These are phyloP conservation scores for Ichthyophthirius multifiliis DNA, from an alignment of 169 alveolate genomes.

Conservation along the genomic window DNA sequence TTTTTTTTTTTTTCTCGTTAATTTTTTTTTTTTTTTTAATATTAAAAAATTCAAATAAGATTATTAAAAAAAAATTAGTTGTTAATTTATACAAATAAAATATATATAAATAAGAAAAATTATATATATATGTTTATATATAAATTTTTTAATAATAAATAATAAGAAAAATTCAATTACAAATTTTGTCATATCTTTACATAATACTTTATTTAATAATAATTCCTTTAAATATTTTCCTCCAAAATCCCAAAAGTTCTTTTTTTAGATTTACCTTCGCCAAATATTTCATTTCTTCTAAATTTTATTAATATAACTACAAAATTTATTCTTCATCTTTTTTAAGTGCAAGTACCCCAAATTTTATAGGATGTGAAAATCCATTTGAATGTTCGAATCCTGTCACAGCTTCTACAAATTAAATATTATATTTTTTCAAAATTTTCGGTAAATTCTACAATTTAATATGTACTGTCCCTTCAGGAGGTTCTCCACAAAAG, in stretches of 20 bases:
- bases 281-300: neutral
- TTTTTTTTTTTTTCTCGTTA: too few relatives aligned
- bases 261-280: neutral
- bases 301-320: neutral
- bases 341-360: constrained; percentile 1
- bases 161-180: neutral
- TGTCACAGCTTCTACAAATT: constrained; percentile 11
- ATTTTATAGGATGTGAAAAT: neutral
- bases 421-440: neutral
- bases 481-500: neutral
- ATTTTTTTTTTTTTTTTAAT: too few relatives aligned
- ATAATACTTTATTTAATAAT: neutral
- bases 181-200: neutral
- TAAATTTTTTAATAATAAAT: too few relatives aligned
- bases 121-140: too few relatives aligned
- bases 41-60: too few relatives aligned
- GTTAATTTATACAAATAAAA: too few relatives aligned
- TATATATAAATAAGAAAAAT: too few relatives aligned
- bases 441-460: neutral
- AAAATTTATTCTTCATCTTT: constrained; percentile 9
- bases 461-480: neutral
- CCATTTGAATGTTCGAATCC: constrained; percentile 3
- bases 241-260: neutral
- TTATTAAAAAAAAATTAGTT: too few relatives aligned
- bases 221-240: constrained; percentile 8